phyloP scores from a whole-genome alignment of 1,284 basidiomycete genomes.

The Exsudoporus floridanus region DNA sequence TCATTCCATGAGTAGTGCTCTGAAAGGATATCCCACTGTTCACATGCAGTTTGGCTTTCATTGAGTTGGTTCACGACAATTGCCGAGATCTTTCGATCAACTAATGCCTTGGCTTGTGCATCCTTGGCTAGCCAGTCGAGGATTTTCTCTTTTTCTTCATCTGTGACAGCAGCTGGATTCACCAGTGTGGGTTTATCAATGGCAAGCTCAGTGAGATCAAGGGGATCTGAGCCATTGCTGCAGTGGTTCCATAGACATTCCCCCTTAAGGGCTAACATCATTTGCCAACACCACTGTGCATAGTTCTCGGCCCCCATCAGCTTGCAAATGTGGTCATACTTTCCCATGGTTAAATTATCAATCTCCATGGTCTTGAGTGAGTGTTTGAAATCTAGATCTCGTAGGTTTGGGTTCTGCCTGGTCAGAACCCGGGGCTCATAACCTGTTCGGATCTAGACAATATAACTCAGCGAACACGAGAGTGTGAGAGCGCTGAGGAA shows the following conservation, averaged over 20 bases:
- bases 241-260: not conserved
- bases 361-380: not conserved
- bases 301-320: not conserved
- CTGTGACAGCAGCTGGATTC: not conserved
- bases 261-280: not conserved
- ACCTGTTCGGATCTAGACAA: not conserved
- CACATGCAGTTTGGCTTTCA: no score
- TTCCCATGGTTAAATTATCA: not conserved
- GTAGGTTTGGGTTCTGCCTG: no score
- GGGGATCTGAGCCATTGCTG: not conserved
- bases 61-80: no score
- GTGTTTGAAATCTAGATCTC: no score
- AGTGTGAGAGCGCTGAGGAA: no score
- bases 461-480: no score
- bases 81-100: not conserved
- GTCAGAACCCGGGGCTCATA: not conserved
- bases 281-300: not conserved
- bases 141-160: not conserved
- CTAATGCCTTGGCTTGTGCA: not conserved
- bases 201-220: not conserved
- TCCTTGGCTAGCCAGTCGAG: not conserved
- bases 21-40: no score
- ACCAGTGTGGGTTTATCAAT: not conserved
- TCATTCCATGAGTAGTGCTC: no score
- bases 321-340: constrained; percentile 3